Conservation (phyloP, 2,329 filamentous ascomycete species). For the Orbilia blumenaviensis region DNA sequence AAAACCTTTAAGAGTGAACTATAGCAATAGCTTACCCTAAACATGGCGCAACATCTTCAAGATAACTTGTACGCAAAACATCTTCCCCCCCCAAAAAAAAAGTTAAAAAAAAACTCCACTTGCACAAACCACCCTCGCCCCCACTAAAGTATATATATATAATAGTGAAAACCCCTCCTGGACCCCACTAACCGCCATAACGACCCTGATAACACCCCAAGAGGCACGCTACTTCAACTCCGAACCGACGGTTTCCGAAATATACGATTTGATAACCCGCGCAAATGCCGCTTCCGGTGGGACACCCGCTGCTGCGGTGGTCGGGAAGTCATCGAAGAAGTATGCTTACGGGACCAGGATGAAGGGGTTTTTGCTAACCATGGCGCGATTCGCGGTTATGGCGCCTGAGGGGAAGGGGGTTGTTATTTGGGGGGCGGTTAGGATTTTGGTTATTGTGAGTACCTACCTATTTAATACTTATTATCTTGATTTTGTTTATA, state of each 20-base stretch:
- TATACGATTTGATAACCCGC: not conserved
- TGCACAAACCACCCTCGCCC: no score
- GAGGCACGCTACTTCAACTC: conserved; percentile 13
- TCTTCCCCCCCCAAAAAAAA: no score
- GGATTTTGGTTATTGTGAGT: not conserved
- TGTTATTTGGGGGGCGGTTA: conserved; percentile 1
- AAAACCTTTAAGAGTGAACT: no score
- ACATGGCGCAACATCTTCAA: not conserved
- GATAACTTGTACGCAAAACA: no score
- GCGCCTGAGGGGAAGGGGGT: not conserved
- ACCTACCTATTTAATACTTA: no score
- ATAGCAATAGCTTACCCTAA: no score
- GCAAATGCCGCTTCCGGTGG: not conserved
- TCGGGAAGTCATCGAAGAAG: not conserved
- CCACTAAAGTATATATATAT: no score
- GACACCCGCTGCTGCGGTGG: no score
- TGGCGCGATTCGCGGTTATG: conserved; percentile 8
- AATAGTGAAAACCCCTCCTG: not conserved
- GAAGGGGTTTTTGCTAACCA: not conserved
- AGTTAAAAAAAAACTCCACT: no score
- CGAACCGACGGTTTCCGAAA: not conserved
- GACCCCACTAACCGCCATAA: not conserved
- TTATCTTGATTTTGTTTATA: no score
- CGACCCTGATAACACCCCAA: not conserved
- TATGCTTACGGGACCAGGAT: conserved; percentile 18